These are phyloP conservation scores for Cadophora sp. DNA, from an alignment of 2,329 filamentous ascomycete genomes.

Conservation along the genomic window DNA sequence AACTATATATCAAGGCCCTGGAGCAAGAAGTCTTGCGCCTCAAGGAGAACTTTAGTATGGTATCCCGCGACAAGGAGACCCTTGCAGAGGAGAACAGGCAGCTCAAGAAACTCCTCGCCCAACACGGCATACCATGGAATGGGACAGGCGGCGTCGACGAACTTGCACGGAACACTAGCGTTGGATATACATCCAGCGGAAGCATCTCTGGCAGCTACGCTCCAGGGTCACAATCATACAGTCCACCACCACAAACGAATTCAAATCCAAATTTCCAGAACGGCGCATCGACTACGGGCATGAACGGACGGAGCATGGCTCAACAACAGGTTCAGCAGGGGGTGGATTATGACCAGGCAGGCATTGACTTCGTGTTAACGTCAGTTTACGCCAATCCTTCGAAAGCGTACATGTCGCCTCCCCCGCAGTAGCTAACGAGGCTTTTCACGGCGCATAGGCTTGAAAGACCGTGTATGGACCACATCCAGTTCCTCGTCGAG, in stretches of 20 bases:
- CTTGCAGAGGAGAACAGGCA: slow-evolving; percentile 81
- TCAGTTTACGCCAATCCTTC: slow-evolving; percentile 65
- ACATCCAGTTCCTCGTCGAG: slow-evolving; percentile 80
- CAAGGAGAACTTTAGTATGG: slow-evolving; percentile 81
- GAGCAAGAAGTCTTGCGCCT: slow-evolving; percentile 90
- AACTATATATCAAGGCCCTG: slow-evolving; percentile 91
- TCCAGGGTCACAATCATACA: slow-evolving; percentile 48
- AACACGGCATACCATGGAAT: slow-evolving; percentile 56
- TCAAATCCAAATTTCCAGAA: slow-evolving; percentile 28
- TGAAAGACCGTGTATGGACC: slow-evolving; percentile 92
- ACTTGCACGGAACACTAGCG: slow-evolving; percentile 51
- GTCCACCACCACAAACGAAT: slow-evolving; percentile 38
- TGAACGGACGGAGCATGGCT: slow-evolving; percentile 35
- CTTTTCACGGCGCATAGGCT: slow-evolving; percentile 63
- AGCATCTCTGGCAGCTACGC: slow-evolving; percentile 70
- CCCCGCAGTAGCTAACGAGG: slow-evolving; percentile 58
- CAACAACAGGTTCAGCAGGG: slow-evolving; percentile 45
- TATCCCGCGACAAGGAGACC: slow-evolving; percentile 77
- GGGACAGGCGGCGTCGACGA: slow-evolving; percentile 43
- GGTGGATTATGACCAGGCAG: slow-evolving; percentile 80
- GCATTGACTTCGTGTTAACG: slow-evolving; percentile 91
- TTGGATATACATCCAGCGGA: slow-evolving; percentile 57
- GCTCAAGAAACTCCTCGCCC: slow-evolving; percentile 64
- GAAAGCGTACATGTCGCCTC: slow-evolving; percentile 71
- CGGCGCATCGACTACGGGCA: slow-evolving; percentile 14